These are phyloP conservation scores for Eucalyptus marginata DNA, from an alignment of 345 rosid genomes.

Conservation along the genomic window DNA sequence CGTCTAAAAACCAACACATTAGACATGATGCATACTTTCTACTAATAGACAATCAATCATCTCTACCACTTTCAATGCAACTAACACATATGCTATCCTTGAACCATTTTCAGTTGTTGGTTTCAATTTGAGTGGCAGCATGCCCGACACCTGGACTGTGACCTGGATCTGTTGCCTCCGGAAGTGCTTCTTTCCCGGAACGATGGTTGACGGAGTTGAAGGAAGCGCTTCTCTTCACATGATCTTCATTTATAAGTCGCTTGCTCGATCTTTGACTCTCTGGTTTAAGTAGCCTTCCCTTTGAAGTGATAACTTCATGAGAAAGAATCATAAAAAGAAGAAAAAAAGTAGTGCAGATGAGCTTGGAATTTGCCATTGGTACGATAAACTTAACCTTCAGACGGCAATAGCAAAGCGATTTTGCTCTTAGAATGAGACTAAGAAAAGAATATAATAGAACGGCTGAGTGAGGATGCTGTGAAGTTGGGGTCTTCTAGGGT, in stretches of 20 bases:
- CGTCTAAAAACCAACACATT: not conserved
- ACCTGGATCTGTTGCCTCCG: not conserved
- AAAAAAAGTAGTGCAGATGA: not conserved
- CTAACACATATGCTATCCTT: not conserved
- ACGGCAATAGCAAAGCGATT: not conserved
- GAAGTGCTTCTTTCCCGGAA: not conserved
- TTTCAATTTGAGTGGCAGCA: not conserved
- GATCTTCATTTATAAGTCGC: not conserved
- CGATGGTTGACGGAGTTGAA: not conserved
- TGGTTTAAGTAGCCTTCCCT: not conserved
- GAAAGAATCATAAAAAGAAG: not conserved
- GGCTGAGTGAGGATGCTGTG: not conserved
- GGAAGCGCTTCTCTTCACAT: not conserved
- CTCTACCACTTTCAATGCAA: not conserved
- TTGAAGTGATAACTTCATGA: not conserved
- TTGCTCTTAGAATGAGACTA: not conserved
- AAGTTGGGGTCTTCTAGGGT: not conserved
- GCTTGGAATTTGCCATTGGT: not conserved
- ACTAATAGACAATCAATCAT: not conserved
- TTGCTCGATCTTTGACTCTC: not conserved
- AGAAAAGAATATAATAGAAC: not conserved
- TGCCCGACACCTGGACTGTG: not conserved
- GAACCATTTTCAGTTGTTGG: not conserved
- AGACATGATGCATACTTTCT: not conserved
- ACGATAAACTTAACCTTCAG: not conserved